Evolutionary conservation across 371 early-diverging fungal species (phyloP).

Genomic region (Parasitella parasitica): DNA sequence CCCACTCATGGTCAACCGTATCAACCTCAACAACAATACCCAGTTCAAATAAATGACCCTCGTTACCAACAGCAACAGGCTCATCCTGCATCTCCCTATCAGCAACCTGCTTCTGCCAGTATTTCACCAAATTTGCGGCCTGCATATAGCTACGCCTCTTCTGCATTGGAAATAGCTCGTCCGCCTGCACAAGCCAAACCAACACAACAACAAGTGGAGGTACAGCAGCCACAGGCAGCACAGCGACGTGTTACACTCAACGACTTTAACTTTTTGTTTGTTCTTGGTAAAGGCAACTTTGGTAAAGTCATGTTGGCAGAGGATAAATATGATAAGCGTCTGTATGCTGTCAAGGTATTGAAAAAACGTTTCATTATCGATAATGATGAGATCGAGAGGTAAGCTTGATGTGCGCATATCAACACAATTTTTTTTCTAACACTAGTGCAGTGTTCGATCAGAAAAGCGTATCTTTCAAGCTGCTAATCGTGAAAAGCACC

Average conservation of each 20-base stretch:
- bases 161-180: not conserved
- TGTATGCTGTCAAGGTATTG: constrained; percentile 97
- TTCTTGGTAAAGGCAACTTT: constrained; percentile 97
- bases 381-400: constrained; percentile 90
- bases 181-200: not conserved
- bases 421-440: not conserved
- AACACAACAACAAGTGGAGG: constrained; percentile 8
- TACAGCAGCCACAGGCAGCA: constrained; percentile 11
- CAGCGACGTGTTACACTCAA: constrained; percentile 48
- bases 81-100: constrained; percentile 16
- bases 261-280: constrained; percentile 93
- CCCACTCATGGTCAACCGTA: constrained; percentile 29
- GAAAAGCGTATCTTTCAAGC: constrained; percentile 94
- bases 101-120: not conserved
- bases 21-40: constrained; percentile 22
- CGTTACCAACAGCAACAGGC: constrained; percentile 16
- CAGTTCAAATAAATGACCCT: constrained; percentile 15
- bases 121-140: not conserved
- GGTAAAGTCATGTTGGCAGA: constrained; percentile 98
- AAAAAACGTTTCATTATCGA: constrained; percentile 96
- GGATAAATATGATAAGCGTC: constrained; percentile 76
- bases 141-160: not conserved
- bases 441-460: constrained; percentile 64
- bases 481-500: constrained; percentile 88
- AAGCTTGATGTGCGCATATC: no score